Base-by-base conservation (phyloP, 495 filamentous ascomycete genomes). In the Penicillium pulvis region DNA sequence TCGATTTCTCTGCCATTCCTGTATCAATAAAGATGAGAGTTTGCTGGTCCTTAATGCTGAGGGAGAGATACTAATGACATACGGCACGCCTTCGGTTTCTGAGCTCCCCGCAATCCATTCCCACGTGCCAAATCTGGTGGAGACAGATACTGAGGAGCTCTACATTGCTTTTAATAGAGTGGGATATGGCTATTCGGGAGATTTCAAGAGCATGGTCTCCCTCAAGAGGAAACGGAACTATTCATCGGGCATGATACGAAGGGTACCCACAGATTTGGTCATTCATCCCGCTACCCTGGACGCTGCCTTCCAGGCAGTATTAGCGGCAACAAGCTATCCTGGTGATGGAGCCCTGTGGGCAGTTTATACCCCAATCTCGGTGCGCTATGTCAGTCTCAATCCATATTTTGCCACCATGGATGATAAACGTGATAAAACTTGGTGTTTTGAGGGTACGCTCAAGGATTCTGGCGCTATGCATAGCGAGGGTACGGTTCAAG, bases 221-320 rank as follows among this genome's bases (percentile, higher is more conserved):
- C 20, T 47, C 5, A 12, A 47, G 44, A 23, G 44, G 44, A 47
- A 47, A 26, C 44, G 19, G 6, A 24, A 28, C 10, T 19, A 24
- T 12, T 47, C 44, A 16, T n/a, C 19, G 3, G 44, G 44, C 20
- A 7, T 47, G 3, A 24, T 47, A 19, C 44, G 44, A 11, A 47
- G 44, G 24, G 12, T 28, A 12, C 44, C 44, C 44, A 47, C 20
- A 4, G 44, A 47, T 24, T 24, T 47, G 19, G 19, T 47, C 19
- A 28, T 47, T 2, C 44, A 47, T 47, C 44, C 44, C 9, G 44
- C 44, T 47, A 47, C 44, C 20, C 14, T 47, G 20, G 44, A 47
- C 14, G 14, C 14, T 47, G 44, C 44, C 10, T 47, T 47, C 44
- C 44, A 47, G 14, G 44, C 24, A 0, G 10, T 28, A 11, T 11